Base-by-base conservation (phyloP, 225 moss, liverwort and hornwort genomes). In the Thuidium tamariscinum region DNA sequence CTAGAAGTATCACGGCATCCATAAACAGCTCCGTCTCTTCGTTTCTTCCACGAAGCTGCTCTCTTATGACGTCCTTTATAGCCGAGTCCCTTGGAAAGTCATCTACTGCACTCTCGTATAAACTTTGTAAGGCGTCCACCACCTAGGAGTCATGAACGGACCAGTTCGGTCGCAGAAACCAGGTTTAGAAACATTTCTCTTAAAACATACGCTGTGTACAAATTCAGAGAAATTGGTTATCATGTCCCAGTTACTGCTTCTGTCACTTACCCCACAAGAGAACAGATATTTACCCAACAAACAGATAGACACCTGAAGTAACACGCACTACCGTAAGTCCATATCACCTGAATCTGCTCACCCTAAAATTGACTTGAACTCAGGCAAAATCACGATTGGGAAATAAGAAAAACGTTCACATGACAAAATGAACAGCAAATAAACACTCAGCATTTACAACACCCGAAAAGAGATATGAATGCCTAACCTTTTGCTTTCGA, bases 1-100 rank as follows among this genome's bases (percentile, higher is more conserved):
- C 67, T 63, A 94, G 95, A 87, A 97, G 96, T 56, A 89, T 94
- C 78, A 97, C 95, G 79, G 98, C 96, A 41, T 95, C 95, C 82
- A 93, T 92, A 56, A 98, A 98, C 36, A 95, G 86, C 89, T 90
- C 79, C 42, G 86, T 89, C 54, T 90, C 73, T 52, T 68, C 79
- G 75, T 68, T 89, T 71, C 34, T 91, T 84, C 69, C 75, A 73
- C 76, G 80, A 37, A 89, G 91, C 66, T 64, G 86, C 68, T 23
- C 80, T 91, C 81, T 89, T 56, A 95, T 87, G 52, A 56, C 83
- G 16, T 88, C 84, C 90, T 80, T 90, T 18, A 92, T 67, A 61
- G 70, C 74, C 83, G 88, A 82, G 86, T 91, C 93, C 67, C 83
- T 92, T 44, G 96, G 94, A 85, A 98, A 98, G 66, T 98, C 98